Base-by-base conservation (phyloP, 208 protist species). In the Leishmania mexicana region DNA sequence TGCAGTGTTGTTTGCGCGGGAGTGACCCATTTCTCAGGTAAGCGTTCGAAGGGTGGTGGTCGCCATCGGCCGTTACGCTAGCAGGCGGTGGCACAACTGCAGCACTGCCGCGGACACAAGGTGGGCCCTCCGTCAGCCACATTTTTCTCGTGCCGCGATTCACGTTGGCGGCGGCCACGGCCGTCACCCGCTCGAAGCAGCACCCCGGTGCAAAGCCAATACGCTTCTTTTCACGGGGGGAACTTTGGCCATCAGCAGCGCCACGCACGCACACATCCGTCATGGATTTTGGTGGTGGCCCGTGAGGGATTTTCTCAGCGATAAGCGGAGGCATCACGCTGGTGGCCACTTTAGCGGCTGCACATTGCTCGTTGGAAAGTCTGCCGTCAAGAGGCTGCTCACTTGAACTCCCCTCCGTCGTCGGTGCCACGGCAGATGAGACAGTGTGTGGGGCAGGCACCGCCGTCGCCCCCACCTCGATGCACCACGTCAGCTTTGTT, bases 161-260 rank as follows among this genome's bases (percentile, higher is more conserved):
- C 21, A 62, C 35, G 67, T 88, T 88, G 35, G 78, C n/a, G 38
- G 85, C 85, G 15, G 85, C 49, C 45, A 88, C 85, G 1, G 72
- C 35, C 28, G 74, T 81, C 10, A 88, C 73, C 4, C 67, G 68
- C 40, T 82, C 68, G 24, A 88, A 73, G 13, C n/a, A 72, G 19
- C 24, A 17, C 24, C 11, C 78, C 3, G 76, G 74, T 13, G 72
- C 81, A 75, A 89, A 89, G 6, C 49, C 84, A 65, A 89, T 84
- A 54, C 54, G 78, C 53, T 85, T 85, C 53, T 65, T 35, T 65
- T 79, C 73, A 58, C 35, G 73, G n/a, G 75, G 53, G 40, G 54
- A 38, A 38, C 17, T 15, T 3, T 31, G n/a, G 21, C 28, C 75
- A n/a, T 47, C 53, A 58, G 17, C 19, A 8, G 35, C 53, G 7